phyloP scores from a whole-genome alignment of 495 filamentous ascomycete genomes.

The Lichenothelia convexa region DNA sequence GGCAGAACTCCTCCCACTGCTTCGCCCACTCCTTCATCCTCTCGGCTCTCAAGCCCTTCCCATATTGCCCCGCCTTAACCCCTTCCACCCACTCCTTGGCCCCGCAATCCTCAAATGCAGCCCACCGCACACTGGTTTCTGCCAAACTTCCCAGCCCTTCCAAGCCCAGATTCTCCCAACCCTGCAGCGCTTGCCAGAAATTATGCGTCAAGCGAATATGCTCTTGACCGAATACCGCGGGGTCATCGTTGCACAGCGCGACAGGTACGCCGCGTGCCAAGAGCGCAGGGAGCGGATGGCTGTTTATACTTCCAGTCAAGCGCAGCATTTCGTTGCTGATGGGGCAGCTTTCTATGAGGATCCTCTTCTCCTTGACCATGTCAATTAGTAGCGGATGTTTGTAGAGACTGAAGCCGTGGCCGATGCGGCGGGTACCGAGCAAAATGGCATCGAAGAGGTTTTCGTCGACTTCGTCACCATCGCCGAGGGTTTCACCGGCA shows the following conservation, averaged over 20 bases:
- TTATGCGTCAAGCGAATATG: constrained; percentile 64
- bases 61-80: constrained; percentile 53
- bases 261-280: constrained; percentile 67
- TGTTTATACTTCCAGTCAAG: constrained; percentile 54
- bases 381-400: constrained; percentile 82
- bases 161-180: constrained; percentile 67
- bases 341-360: constrained; percentile 74
- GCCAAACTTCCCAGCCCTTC: constrained; percentile 68
- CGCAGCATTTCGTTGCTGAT: constrained; percentile 72
- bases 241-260: constrained; percentile 70
- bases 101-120: constrained; percentile 64
- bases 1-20: constrained; percentile 78
- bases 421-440: constrained; percentile 72
- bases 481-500: constrained; percentile 68
- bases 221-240: constrained; percentile 61
- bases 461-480: constrained; percentile 55
- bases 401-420: constrained; percentile 72
- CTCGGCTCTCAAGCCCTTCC: constrained; percentile 50
- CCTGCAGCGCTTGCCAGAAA: constrained; percentile 82
- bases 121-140: constrained; percentile 84
- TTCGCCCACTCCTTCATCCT: constrained; percentile 58
- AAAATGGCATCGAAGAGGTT: constrained; percentile 85
- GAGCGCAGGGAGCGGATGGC: constrained; percentile 67
- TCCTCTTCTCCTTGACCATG: constrained; percentile 69
- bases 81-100: constrained; percentile 49